Conservation (phyloP, 1,284 basidiomycete genomes). For the Anthracocystis panici-leucophaei region DNA sequence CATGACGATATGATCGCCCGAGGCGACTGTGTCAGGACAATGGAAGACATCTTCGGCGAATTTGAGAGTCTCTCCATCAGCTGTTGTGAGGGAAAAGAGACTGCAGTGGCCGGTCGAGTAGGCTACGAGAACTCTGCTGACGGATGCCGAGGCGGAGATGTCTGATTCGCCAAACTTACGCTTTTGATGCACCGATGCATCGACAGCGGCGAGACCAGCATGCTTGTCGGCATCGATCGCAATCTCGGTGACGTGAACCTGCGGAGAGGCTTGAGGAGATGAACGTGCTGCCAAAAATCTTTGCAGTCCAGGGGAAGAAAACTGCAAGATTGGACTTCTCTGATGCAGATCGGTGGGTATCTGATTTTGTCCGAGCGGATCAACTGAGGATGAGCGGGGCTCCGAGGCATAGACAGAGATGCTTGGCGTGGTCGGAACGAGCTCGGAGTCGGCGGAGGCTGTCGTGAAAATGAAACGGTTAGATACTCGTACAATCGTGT, state of each 20-base stretch:
- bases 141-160: not conserved
- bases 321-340: slow-evolving; percentile 5
- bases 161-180: slow-evolving; percentile 2
- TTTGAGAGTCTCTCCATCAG: not conserved
- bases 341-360: slow-evolving; percentile 20
- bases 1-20: slow-evolving; percentile 20
- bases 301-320: slow-evolving; percentile 17
- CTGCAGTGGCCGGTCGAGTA: slow-evolving; percentile 64
- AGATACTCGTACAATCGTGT: slow-evolving; percentile 39
- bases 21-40: not conserved
- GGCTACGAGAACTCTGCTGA: slow-evolving; percentile 50
- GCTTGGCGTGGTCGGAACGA: not conserved
- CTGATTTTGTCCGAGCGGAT: not conserved
- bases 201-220: not conserved
- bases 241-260: slow-evolving; percentile 29
- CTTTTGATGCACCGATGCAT: slow-evolving; percentile 7
- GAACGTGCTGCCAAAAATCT: not conserved
- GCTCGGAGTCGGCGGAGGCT: not conserved
- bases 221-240: slow-evolving; percentile 23
- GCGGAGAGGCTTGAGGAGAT: not conserved
- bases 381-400: not conserved
- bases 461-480: slow-evolving; percentile 36
- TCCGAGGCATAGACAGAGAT: slow-evolving; percentile 28
- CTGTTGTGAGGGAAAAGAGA: slow-evolving; percentile 48
- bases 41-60: slow-evolving; percentile 24